Evolutionary conservation across 768 basidiomycete genomes (phyloP).

Genomic region (Infundibulicybe gibba): DNA sequence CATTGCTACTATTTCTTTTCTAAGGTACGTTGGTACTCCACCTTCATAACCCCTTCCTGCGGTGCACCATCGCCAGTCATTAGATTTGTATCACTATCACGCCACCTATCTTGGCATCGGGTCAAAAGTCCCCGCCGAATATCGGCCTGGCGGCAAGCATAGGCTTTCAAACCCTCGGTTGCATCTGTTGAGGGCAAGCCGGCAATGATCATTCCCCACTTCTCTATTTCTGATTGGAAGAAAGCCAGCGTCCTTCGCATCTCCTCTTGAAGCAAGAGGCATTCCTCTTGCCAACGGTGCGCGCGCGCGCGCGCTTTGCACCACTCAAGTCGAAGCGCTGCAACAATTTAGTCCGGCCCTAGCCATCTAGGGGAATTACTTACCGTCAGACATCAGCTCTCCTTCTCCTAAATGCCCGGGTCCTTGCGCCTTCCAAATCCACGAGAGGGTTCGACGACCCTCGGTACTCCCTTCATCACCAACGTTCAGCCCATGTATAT

Average conservation of each 20-base stretch:
- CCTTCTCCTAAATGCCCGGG: not conserved
- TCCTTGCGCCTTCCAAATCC: not conserved
- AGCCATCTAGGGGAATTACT: not conserved
- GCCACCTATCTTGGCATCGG: too few species aligned
- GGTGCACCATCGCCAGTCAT: too few species aligned
- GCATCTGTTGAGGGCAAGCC: not conserved
- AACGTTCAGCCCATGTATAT: not conserved
- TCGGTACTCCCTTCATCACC: not conserved
- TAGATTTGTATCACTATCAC: too few species aligned
- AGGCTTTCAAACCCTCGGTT: not conserved
- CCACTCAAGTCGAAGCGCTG: constrained; percentile 17
- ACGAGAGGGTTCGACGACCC: not conserved
- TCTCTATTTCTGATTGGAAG: constrained; percentile 9
- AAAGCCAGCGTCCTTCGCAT: constrained; percentile 16
- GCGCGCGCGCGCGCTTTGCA: constrained; percentile 13
- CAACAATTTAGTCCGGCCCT: not conserved
- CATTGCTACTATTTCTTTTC: too few species aligned
- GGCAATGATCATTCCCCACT: not conserved
- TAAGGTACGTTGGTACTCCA: too few species aligned
- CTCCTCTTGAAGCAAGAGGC: constrained; percentile 19
- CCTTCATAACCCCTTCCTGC: too few species aligned
- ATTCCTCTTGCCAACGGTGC: constrained; percentile 17
- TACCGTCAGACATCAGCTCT: not conserved
- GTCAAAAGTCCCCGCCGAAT: not conserved
- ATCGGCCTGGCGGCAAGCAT: not conserved